phyloP scores from a whole-genome alignment of 768 basidiomycete genomes.

The Pisolithus marmoratus region DNA sequence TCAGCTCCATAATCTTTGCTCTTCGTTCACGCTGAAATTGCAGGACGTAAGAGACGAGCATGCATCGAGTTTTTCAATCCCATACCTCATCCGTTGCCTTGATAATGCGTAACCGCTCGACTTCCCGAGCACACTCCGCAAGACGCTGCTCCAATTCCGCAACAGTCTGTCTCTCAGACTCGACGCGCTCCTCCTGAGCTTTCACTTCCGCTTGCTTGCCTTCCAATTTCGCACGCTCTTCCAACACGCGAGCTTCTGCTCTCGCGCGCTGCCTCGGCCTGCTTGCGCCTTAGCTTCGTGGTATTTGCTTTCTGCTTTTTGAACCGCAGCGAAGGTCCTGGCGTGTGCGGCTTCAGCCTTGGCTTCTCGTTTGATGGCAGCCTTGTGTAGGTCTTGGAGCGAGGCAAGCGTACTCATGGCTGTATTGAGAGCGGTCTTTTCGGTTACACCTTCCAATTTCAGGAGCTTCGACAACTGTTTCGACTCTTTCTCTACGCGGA shows the following conservation, averaged over 20 bases:
- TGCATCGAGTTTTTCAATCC: slow-evolving; percentile 3
- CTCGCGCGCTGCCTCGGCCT: slow-evolving; percentile 45
- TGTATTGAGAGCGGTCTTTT: slow-evolving; percentile 54
- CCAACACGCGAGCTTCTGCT: slow-evolving; percentile 38
- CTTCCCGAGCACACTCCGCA: slow-evolving; percentile 66
- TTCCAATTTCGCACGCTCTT: slow-evolving; percentile 57
- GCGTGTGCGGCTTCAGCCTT: slow-evolving; percentile 49
- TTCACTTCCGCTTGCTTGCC: slow-evolving; percentile 42
- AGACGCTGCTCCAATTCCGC: slow-evolving; percentile 55
- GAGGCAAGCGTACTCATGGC: slow-evolving; percentile 61
- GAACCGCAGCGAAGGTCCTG: slow-evolving; percentile 49
- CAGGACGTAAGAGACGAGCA: slow-evolving; percentile 2
- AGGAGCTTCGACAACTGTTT: slow-evolving; percentile 65
- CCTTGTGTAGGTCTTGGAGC: slow-evolving; percentile 66
- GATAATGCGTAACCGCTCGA: slow-evolving; percentile 58
- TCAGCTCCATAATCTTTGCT: slow-evolving; percentile 40
- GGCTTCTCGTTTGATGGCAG: slow-evolving; percentile 59
- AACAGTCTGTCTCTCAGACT: slow-evolving; percentile 47
- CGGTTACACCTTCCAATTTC: slow-evolving; percentile 60
- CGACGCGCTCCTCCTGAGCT: slow-evolving; percentile 43
- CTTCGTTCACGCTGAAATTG: slow-evolving; percentile 46
- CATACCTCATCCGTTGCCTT: slow-evolving; percentile 62
- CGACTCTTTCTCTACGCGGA: slow-evolving; percentile 46
- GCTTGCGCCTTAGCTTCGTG: slow-evolving; percentile 56
- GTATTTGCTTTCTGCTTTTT: slow-evolving; percentile 58